Conservation (phyloP, 2,329 filamentous ascomycete species). For the Diaporthe sp. region DNA sequence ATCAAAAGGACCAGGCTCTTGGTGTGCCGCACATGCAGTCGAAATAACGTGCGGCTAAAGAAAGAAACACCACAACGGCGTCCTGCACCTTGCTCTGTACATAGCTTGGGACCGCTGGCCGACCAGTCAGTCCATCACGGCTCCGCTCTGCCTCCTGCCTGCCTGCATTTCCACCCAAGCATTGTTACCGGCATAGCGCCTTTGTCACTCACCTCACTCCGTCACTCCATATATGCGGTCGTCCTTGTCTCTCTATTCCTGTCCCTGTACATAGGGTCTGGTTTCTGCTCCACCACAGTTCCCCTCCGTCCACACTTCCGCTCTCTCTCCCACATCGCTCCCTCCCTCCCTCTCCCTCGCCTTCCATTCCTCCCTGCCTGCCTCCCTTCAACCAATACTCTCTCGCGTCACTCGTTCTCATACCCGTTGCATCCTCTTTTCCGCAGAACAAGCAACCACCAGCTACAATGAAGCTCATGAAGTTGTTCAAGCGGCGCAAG, state of each 20-base stretch:
- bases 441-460: not conserved
- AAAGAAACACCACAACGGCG: conserved; percentile 29
- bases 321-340: not conserved
- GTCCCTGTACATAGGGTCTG: conserved; percentile 7
- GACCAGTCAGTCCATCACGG: conserved; percentile 1
- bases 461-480: conserved; percentile 32
- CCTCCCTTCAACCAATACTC: not conserved
- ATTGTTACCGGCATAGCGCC: conserved; percentile 10
- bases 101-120: conserved; percentile 1
- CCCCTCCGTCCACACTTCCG: conserved; percentile 6
- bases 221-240: not conserved
- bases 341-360: not conserved
- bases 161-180: conserved; percentile 17
- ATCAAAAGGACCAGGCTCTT: conserved; percentile 11
- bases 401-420: not conserved
- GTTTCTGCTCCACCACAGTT: conserved; percentile 15
- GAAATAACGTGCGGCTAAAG: conserved; percentile 23
- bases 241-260: not conserved
- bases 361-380: not conserved
- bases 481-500: conserved; percentile 47
- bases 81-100: not conserved
- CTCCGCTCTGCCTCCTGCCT: conserved; percentile 23
- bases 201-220: conserved; percentile 19
- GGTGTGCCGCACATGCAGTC: conserved; percentile 5
- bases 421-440: not conserved